A percentile compares a stretch with the other conserved stretches of the same genome.
phyloP scores from a whole-genome alignment of 306 rosid species.

The Vigna radiata region DNA sequence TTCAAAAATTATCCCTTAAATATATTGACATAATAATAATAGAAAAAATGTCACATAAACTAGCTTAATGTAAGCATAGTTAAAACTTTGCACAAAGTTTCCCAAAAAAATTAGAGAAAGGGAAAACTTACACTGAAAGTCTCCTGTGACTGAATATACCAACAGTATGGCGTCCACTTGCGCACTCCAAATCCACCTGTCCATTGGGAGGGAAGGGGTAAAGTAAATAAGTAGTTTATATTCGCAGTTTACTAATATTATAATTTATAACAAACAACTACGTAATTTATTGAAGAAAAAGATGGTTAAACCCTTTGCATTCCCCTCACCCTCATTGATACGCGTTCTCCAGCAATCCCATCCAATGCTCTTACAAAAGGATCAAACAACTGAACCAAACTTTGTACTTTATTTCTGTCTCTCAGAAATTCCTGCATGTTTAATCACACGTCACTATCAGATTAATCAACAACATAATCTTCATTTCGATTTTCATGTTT shows the following conservation, averaged over 20 bases:
- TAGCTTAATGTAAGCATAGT: conserved; percentile 1
- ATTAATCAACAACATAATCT: neutral
- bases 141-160: conserved; percentile 81
- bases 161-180: conserved; percentile 74
- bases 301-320: conserved; percentile 19
- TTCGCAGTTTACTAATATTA: conserved; percentile 12
- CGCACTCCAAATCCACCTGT: conserved; percentile 91
- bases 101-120: conserved; percentile 1
- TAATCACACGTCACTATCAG: neutral
- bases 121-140: conserved; percentile 69
- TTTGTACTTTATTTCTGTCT: conserved; percentile 75
- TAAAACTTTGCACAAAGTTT: conserved; percentile 50
- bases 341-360: conserved; percentile 86
- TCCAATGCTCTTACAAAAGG: conserved; percentile 86
- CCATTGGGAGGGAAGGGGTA: neutral
- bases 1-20: conserved; percentile 4
- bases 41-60: neutral
- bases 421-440: conserved; percentile 75
- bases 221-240: conserved; percentile 4
- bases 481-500: neutral
- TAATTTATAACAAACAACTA: conserved; percentile 6
- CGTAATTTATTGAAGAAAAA: neutral
- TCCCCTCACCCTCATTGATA: conserved; percentile 87
- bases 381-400: conserved; percentile 78
- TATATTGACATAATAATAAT: neutral